Evolutionary conservation across 257 asterid genomes (phyloP), one percentile per base, ranked within the genome.

Genomic region (Primulina huaijiensis): DNA sequence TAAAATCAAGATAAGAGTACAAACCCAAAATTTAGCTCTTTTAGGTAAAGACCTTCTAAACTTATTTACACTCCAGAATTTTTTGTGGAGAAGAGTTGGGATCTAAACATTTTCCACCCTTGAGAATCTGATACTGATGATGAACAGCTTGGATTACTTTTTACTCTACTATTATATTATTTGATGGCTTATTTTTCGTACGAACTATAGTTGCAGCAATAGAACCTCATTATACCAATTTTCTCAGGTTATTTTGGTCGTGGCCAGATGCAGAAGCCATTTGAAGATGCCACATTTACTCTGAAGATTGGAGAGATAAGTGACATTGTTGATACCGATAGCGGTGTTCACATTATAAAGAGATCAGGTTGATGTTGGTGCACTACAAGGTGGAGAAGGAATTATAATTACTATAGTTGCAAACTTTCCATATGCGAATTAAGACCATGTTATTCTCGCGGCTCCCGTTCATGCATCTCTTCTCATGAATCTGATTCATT

Each of bases 201-300:
- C 8, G 2, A 5, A 46, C 57, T 50, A 5, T 17, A 50, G 8
- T 50, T 50, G 57, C 21, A 6, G 7, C 57, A 50, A 50, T 50
- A 17, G 57, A 50, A 17, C 21, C 57, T 50, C 21, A 50, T 67
- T 2, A 12, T 30, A 8, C 37, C 33, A 69, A 23, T 64, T 57
- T 10, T 10, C 50, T 72, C 82, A 88, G 97, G 95, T 60, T 58
- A 87, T 34, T 89, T 90, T 69, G 91, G 90, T 65, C 90, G 80
- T 74, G 94, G 94, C 38, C 87, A 88, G 86, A 92, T 92, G 98
- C 97, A 92, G 91, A 92, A 85, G 71, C 95, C 95, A 35, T 92
- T 92, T 80, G 98, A 92, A 79, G 90, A 87, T 68, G 90, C 85
- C 56, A 69, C 98, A 6, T 90, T 60, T 72, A 75, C 70, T 38